Percentiles rank a stretch among this genome's conserved stretches.
Conservation (phyloP, 495 filamentous ascomycete genomes). For the Hypoxylon lienhwacheense region DNA sequence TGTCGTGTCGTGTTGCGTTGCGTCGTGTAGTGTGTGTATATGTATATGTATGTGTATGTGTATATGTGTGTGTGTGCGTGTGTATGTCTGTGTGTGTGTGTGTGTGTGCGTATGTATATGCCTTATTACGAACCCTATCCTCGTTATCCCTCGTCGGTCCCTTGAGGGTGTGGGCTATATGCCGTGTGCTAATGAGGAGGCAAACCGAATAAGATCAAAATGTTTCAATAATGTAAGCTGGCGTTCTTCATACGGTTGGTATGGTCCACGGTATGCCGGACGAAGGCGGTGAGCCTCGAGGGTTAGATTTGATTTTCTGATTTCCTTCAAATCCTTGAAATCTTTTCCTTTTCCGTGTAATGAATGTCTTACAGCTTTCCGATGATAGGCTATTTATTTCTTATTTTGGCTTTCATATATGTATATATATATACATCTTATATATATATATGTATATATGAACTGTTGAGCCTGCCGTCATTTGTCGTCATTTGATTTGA, state of each 20-base stretch:
- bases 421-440: too few relatives aligned
- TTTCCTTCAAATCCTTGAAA: neutral
- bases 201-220: conserved; percentile 2
- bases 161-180: neutral
- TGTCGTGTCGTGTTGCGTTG: too few relatives aligned
- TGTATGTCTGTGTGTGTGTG: conserved; percentile 1
- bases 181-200: conserved; percentile 9
- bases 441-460: neutral
- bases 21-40: neutral
- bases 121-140: neutral
- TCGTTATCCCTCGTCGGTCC: too few relatives aligned
- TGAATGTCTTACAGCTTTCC: conserved; percentile 1
- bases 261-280: conserved; percentile 11
- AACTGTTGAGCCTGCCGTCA: conserved; percentile 8
- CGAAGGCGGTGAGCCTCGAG: conserved; percentile 26
- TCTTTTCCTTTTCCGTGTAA: conserved; percentile 13
- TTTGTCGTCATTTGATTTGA: conserved; percentile 20
- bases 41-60: neutral
- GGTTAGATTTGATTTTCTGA: neutral
- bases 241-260: neutral
- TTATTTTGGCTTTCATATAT: conserved; percentile 16
- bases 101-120: conserved; percentile 7
- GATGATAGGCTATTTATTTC: conserved; percentile 11
- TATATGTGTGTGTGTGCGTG: conserved; percentile 7
- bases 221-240: conserved; percentile 32